Conservation (phyloP, 805 yeast genomes). For the Candida easanensis region DNA sequence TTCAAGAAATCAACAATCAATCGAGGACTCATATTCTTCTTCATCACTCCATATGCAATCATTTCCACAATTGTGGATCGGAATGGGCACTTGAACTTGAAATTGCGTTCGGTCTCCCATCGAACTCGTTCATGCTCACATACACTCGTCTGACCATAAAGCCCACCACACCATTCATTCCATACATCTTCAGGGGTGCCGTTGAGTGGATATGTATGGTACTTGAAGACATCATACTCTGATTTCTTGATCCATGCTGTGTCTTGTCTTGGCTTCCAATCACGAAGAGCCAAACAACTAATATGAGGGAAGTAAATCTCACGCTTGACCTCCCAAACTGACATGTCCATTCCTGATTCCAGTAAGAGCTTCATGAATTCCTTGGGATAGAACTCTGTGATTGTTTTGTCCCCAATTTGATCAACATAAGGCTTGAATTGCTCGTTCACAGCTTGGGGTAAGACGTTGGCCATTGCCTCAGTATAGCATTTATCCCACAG, state of each 20-base stretch:
- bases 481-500: not conserved
- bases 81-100: not conserved
- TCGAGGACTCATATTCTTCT: conserved; percentile 1
- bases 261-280: not conserved
- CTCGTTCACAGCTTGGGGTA: not conserved
- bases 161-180: conserved; percentile 7
- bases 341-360: not conserved
- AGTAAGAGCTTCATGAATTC: not conserved
- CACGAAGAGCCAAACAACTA: not conserved
- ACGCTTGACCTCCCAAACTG: not conserved
- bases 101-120: not conserved
- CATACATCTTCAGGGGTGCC: conserved; percentile 6
- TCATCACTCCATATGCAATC: conserved; percentile 1
- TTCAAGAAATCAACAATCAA: conserved; percentile 3
- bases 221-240: conserved; percentile 3
- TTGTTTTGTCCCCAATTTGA: not conserved
- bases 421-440: not conserved
- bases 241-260: not conserved
- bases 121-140: conserved; percentile 1
- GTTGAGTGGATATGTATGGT: not conserved
- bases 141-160: conserved; percentile 2
- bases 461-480: not conserved
- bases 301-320: not conserved
- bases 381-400: not conserved
- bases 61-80: not conserved